Evolutionary conservation across 768 basidiomycete genomes (phyloP).

Genomic region (Pisolithus tinctorius): DNA sequence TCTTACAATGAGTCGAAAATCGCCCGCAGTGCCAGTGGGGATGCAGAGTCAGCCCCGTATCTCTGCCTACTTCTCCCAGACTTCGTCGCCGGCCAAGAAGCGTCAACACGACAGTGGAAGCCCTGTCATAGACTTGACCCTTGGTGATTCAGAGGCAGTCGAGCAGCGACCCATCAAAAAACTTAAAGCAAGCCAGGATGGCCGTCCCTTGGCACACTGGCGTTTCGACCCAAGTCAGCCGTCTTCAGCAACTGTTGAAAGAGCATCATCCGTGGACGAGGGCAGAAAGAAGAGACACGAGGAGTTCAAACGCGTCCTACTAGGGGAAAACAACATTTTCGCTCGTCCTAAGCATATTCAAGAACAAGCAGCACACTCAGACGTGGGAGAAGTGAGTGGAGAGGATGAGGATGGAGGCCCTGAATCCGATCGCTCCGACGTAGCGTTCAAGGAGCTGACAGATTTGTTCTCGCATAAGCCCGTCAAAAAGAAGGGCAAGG

Average conservation of each 20-base stretch:
- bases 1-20: slow-evolving; percentile 16
- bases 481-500: slow-evolving; percentile 31
- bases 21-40: neutral
- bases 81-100: slow-evolving; percentile 20
- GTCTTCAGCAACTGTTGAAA: neutral
- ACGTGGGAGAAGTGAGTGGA: slow-evolving; percentile 15
- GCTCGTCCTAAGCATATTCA: slow-evolving; percentile 10
- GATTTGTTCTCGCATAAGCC: slow-evolving; percentile 38
- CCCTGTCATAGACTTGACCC: slow-evolving; percentile 49
- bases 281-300: slow-evolving; percentile 41
- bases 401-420: slow-evolving; percentile 20
- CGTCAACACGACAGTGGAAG: slow-evolving; percentile 13
- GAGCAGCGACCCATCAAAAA: slow-evolving; percentile 24
- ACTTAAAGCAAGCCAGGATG: slow-evolving; percentile 16
- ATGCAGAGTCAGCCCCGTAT: slow-evolving; percentile 30
- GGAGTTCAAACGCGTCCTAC: slow-evolving; percentile 48
- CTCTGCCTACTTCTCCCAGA: slow-evolving; percentile 35
- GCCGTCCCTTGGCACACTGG: slow-evolving; percentile 34
- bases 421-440: slow-evolving; percentile 38
- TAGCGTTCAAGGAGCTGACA: slow-evolving; percentile 40
- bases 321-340: slow-evolving; percentile 39
- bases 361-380: slow-evolving; percentile 11
- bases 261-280: slow-evolving; percentile 17
- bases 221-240: slow-evolving; percentile 31
- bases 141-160: slow-evolving; percentile 29